phyloP scores from a whole-genome alignment of 148 eudicot genomes.

The Cornus suecica region DNA sequence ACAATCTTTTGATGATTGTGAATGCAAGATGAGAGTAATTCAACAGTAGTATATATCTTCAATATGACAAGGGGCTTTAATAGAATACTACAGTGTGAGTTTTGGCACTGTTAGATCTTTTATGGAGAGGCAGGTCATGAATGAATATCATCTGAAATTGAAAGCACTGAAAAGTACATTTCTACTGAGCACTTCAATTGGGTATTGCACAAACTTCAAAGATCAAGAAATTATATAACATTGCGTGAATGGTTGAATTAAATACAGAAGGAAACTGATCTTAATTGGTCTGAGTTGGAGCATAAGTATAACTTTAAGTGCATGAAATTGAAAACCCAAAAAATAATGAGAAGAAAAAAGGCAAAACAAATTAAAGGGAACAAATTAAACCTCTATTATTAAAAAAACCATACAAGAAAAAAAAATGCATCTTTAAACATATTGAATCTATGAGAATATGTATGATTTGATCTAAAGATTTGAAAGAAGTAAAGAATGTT shows the following conservation, averaged over 20 bases:
- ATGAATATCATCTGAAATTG: not conserved
- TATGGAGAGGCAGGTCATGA: not conserved
- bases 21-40: constrained; percentile 1
- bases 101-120: not conserved
- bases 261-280: not conserved
- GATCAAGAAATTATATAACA: not conserved
- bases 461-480: no score
- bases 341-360: not conserved
- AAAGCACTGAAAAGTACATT: not conserved
- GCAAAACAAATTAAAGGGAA: not conserved
- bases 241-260: not conserved
- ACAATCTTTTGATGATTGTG: not conserved
- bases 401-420: not conserved
- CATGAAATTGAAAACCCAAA: not conserved
- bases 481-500: no score
- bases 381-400: not conserved
- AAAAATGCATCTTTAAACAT: no score
- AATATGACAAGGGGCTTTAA: not conserved
- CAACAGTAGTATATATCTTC: constrained; percentile 2
- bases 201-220: not conserved
- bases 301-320: not conserved
- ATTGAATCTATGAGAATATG: not conserved
- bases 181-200: not conserved
- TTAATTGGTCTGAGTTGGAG: not conserved
- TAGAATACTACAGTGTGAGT: not conserved